Base-by-base conservation (phyloP, 257 asterid genomes). In the Plectranthus barbatus region DNA sequence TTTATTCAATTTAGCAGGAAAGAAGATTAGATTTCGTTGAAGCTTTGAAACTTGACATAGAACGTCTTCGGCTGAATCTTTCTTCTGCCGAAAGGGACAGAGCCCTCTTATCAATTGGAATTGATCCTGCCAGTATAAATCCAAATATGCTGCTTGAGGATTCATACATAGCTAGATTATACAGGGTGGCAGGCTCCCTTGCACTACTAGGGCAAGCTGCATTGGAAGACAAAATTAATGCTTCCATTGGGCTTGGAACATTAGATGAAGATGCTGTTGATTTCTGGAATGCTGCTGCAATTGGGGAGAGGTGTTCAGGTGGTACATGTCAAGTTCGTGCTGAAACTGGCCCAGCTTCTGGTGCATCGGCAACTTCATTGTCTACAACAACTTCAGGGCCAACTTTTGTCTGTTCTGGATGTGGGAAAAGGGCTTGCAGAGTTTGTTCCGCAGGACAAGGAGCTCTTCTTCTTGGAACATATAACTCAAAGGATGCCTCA, bases 1-100 rank as follows among this genome's bases (percentile, higher is more conserved):
- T 48, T 68, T 48, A 49, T 70, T 29, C 51, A 56, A 64, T 67
- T 62, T 47, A 82, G 85, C 88, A 89, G 96, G 92, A 82, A 44
- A 73, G 82, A 67, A 82, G 81, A 71, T 72, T 92, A 68, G 79
- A 77, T 75, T 86, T 86, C 77, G 77, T 62, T 70, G 99, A 81
- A 72, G 89, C 95, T 69, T 75, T 92, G 91, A 92, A 85, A 74
- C 95, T 92, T 74, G 99, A 92, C 81, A 83, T 87, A 74, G 95
- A 87, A 56, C 91, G 99, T 66, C 83, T 92, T 57, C 78, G 72
- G 67, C 62, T 79, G 74, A 87, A 87, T 81, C 90, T 89, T 68
- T 87, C 97, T 63, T 96, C 99, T 70, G 90, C 99, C 66, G 95
- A 80, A 77, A 86, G 99, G 85, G 96, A 92, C 74, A 85, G 97